Percentiles rank a stretch among this genome's conserved stretches.
These are phyloP conservation scores for Malus hybrid DNA, from an alignment of 331 rosid genomes.

Conservation along the genomic window DNA sequence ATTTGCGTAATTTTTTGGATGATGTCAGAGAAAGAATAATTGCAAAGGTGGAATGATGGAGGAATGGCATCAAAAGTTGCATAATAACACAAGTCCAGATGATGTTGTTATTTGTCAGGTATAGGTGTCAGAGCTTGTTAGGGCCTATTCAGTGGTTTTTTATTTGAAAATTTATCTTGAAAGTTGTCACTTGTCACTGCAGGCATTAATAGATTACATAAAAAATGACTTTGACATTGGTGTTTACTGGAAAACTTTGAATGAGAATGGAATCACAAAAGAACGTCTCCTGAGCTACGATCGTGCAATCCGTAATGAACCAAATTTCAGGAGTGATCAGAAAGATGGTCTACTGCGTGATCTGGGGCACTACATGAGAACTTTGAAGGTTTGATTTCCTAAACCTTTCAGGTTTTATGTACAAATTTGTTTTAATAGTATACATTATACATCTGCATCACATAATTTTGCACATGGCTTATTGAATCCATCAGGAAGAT, in stretches of 20 bases:
- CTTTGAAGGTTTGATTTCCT: constrained; percentile 71
- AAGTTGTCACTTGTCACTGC: constrained; percentile 22
- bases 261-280: constrained; percentile 89
- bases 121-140: constrained; percentile 20
- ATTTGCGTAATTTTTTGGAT: constrained; percentile 10
- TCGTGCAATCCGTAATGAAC: constrained; percentile 88
- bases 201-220: constrained; percentile 85
- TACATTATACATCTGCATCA: neutral
- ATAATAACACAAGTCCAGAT: constrained; percentile 98
- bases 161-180: constrained; percentile 12
- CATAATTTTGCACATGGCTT: constrained; percentile 8
- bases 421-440: neutral
- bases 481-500: neutral
- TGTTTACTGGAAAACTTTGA: constrained; percentile 92
- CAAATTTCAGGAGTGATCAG: constrained; percentile 71
- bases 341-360: constrained; percentile 80
- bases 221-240: constrained; percentile 66
- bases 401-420: constrained; percentile 8
- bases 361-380: constrained; percentile 81
- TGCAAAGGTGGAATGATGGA: constrained; percentile 97
- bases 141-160: constrained; percentile 10
- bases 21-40: constrained; percentile 64
- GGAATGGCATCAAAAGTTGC: constrained; percentile 99
- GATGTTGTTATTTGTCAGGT: constrained; percentile 98
- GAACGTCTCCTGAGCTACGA: constrained; percentile 95